Percentiles rank a stretch among this genome's conserved stretches.
Evolutionary conservation across 441 rosid genomes (phyloP).

Genomic region (Pelargonium cotyledonis): DNA sequence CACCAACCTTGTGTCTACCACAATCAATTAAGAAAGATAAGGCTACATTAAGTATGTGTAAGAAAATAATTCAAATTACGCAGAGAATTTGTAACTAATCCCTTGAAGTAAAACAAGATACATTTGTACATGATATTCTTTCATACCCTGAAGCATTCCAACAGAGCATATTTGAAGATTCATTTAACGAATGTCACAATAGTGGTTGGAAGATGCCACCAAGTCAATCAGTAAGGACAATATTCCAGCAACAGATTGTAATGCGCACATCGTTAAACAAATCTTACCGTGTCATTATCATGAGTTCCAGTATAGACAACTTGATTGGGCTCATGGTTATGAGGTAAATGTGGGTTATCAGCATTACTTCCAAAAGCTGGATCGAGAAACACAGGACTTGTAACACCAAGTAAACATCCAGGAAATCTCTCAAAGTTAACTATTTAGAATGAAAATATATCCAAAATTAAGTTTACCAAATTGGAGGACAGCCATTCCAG

Average conservation of each 20-base stretch:
- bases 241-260: constrained; percentile 2
- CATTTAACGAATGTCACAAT: neutral
- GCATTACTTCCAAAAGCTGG: constrained; percentile 84
- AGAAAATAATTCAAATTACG: constrained; percentile 1
- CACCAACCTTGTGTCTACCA: constrained; percentile 81
- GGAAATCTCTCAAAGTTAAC: neutral
- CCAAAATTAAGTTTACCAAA: constrained; percentile 47
- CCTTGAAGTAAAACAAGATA: neutral
- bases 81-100: neutral
- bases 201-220: too few relatives aligned
- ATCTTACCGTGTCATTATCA: constrained; percentile 83
- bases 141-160: neutral
- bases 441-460: neutral
- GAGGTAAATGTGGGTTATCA: constrained; percentile 87
- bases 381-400: constrained; percentile 16
- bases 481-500: constrained; percentile 98
- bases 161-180: neutral
- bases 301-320: constrained; percentile 96
- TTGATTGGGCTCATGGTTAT: constrained; percentile 82
- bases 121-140: neutral
- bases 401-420: constrained; percentile 13
- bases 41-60: constrained; percentile 10
- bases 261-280: constrained; percentile 12
- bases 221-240: neutral
- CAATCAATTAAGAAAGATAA: constrained; percentile 15